These are phyloP conservation scores for Austropuccinia psidii DNA, from an alignment of 1,284 basidiomycete species.

Conservation along the genomic window DNA sequence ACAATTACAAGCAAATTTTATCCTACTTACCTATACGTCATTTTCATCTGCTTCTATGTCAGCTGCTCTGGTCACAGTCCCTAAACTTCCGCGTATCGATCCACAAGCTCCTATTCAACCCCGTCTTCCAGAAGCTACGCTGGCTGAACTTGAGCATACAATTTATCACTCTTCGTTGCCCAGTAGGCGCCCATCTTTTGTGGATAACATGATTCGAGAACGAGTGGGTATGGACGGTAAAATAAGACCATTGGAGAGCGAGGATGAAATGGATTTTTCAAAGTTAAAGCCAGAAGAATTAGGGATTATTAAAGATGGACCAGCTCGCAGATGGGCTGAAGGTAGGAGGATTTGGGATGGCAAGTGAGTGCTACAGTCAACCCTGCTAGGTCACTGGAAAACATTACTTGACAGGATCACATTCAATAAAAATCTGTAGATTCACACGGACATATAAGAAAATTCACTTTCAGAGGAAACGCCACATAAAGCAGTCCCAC, in stretches of 20 bases:
- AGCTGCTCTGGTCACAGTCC: background rate
- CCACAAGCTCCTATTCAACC: background rate
- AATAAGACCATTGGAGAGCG: slow-evolving; percentile 68
- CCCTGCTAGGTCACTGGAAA: background rate
- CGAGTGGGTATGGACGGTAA: slow-evolving; percentile 70
- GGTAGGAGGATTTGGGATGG: slow-evolving; percentile 41
- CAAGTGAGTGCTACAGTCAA: slow-evolving; percentile 20
- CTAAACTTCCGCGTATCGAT: background rate
- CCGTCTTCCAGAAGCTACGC: background rate
- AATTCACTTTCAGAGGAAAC: slow-evolving; percentile 22
- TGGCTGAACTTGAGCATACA: slow-evolving; percentile 40
- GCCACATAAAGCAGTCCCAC: slow-evolving; percentile 21
- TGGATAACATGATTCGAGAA: slow-evolving; percentile 68
- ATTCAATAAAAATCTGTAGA: background rate
- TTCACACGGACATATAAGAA: slow-evolving; percentile 32
- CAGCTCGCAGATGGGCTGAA: slow-evolving; percentile 42
- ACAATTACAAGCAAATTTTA: too few relatives aligned
- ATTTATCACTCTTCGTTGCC: slow-evolving; percentile 42
- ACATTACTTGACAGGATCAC: background rate
- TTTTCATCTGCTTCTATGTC: background rate
- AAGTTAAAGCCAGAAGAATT: slow-evolving; percentile 57
- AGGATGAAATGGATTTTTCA: slow-evolving; percentile 60
- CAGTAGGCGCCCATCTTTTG: slow-evolving; percentile 41
- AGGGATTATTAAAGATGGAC: slow-evolving; percentile 52
- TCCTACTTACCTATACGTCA: background rate